These are phyloP conservation scores for Cnidoscolus chayamansa DNA, from an alignment of 441 rosid genomes.

Conservation along the genomic window DNA sequence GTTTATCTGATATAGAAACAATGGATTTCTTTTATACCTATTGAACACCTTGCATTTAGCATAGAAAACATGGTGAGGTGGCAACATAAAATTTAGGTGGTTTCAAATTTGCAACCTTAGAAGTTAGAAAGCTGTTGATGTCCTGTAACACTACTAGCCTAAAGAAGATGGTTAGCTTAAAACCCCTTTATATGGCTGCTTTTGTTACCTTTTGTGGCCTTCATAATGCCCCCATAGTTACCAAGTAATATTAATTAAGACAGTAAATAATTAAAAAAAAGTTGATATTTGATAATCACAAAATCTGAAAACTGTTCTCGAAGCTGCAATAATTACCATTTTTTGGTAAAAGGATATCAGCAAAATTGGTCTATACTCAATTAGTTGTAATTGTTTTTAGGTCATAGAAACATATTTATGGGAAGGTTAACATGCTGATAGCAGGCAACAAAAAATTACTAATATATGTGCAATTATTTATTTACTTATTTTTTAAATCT, in stretches of 20 bases:
- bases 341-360: no score
- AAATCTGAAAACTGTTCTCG: neutral
- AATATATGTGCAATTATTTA: neutral
- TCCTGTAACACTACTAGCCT: neutral
- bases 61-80: neutral
- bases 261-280: neutral
- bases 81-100: neutral
- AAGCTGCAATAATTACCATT: neutral
- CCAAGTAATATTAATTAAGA: neutral
- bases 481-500: neutral
- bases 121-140: neutral
- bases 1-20: neutral
- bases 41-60: neutral
- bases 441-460: neutral
- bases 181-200: slow-evolving; percentile 1
- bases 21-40: neutral
- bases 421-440: neutral
- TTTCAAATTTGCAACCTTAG: neutral
- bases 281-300: neutral
- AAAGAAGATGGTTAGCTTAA: slow-evolving; percentile 3
- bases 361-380: no score
- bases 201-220: neutral
- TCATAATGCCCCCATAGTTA: neutral
- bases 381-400: neutral
- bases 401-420: neutral